Base-by-base conservation (phyloP, 2,329 filamentous ascomycete species). In the Trichoderma koningiopsis region DNA sequence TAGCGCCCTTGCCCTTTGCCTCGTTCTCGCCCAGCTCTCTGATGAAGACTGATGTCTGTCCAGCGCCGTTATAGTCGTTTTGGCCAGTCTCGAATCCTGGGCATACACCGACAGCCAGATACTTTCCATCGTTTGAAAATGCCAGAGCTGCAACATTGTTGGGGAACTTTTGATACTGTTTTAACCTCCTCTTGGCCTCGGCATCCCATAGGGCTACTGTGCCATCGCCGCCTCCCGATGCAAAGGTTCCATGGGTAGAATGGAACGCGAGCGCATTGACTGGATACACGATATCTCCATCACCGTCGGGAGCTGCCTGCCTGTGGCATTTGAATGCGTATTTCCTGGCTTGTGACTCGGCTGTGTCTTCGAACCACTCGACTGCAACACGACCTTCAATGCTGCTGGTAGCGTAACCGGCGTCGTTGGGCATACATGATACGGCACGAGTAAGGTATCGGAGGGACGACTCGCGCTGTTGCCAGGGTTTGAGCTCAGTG, bases 251-350 rank as follows among this genome's bases (percentile, higher is more conserved):
- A 76, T 88, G 87, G 4, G 91, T 81, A 0, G 93, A 93, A 79
- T 97, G 94, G 82, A 97, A 97, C 0, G 92, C 89, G 8, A 97
- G 86, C 3, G 94, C 91, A 77, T 97, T 96, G 73, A 97, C 94
- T 0, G 94, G 94, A 76, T 94, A 97, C 3, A 97, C 93, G 5
- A 97, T 86, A 75, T 97, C 94, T 35, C 85, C 89, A 49, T 87
- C 86, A 11, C 86, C 85, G 52, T 90, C 86, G 2, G 88, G 81
- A 11, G 84, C 85, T 1, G 89, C 86, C 79, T 97, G 93, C 5
- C 96, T 88, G 81, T 99, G 96, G 81, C 96, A 99, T 81, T 99
- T 99, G 88, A 99, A 99, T 16, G 96, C 96, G 79, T 98, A 99
- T 80, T 97, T 98, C 73, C 94, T 88, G 49, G 92, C 91, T 82